phyloP scores from a whole-genome alignment of 345 rosid genomes.

The Syzygium aqueum region DNA sequence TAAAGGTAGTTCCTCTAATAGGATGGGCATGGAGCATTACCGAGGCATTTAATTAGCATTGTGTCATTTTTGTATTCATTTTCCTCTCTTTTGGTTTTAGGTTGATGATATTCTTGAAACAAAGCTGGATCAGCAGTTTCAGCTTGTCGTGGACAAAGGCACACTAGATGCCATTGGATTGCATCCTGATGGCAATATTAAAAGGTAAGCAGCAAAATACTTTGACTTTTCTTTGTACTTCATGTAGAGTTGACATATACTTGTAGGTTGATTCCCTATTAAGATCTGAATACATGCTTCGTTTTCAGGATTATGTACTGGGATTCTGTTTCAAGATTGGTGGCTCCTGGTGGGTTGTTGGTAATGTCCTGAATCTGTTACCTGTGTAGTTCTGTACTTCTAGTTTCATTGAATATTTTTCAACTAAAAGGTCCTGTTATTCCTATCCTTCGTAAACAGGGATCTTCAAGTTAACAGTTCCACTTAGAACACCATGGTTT shows the following conservation, averaged over 20 bases:
- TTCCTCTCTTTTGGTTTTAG: constrained; percentile 17
- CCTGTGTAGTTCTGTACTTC: background rate
- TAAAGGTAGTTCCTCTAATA: background rate
- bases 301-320: constrained; percentile 77
- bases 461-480: background rate
- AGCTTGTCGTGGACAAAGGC: constrained; percentile 93
- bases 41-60: background rate
- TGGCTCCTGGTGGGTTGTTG: constrained; percentile 72
- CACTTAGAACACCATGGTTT: background rate
- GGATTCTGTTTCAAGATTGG: constrained; percentile 84
- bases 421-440: background rate
- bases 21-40: background rate
- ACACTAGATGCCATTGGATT: constrained; percentile 95
- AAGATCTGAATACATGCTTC: background rate
- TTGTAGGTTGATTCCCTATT: background rate
- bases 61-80: background rate
- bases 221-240: background rate
- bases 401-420: background rate
- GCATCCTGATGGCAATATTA: constrained; percentile 88
- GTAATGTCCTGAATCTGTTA: constrained; percentile 22
- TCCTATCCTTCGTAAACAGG: background rate
- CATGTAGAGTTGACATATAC: background rate
- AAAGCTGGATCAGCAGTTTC: constrained; percentile 59
- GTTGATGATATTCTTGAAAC: constrained; percentile 90
- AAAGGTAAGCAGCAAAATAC: constrained; percentile 42